Conservation (phyloP, 495 filamentous ascomycete species). For the Geopyxis carbonaria region DNA sequence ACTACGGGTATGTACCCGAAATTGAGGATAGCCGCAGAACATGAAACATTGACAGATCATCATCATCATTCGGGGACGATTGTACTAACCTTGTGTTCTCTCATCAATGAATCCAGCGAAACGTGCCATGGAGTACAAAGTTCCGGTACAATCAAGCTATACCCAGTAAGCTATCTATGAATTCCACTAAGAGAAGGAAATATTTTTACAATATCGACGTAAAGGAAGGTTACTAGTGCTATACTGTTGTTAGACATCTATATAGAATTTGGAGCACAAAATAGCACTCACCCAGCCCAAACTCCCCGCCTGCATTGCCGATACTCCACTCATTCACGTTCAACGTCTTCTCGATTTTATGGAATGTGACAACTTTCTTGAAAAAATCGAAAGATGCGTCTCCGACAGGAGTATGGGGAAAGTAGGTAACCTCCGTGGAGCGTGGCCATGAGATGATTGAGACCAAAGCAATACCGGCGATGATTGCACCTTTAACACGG, state of each 20-base stretch:
- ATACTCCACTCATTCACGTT: constrained; percentile 54
- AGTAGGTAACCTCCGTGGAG: constrained; percentile 53
- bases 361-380: constrained; percentile 65
- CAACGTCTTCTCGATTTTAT: constrained; percentile 48
- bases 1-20: too few relatives aligned
- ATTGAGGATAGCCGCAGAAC: not conserved
- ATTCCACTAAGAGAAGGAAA: not conserved
- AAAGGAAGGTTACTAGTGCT: constrained; percentile 68
- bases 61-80: too few relatives aligned
- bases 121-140: constrained; percentile 64
- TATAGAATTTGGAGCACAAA: constrained; percentile 2
- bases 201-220: constrained; percentile 48
- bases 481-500: constrained; percentile 63
- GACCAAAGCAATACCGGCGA: constrained; percentile 60
- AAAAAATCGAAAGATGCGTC: constrained; percentile 61
- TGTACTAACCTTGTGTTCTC: constrained; percentile 17
- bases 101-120: constrained; percentile 55
- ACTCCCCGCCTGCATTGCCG: constrained; percentile 44
- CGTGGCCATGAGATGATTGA: constrained; percentile 75
- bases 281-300: constrained; percentile 36
- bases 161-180: not conserved
- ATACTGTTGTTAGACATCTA: constrained; percentile 7
- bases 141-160: constrained; percentile 41
- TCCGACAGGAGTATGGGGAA: constrained; percentile 51
- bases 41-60: too few relatives aligned